Conservation (phyloP, 2,329 filamentous ascomycete species). For the Nothomitra cinnamomea region DNA sequence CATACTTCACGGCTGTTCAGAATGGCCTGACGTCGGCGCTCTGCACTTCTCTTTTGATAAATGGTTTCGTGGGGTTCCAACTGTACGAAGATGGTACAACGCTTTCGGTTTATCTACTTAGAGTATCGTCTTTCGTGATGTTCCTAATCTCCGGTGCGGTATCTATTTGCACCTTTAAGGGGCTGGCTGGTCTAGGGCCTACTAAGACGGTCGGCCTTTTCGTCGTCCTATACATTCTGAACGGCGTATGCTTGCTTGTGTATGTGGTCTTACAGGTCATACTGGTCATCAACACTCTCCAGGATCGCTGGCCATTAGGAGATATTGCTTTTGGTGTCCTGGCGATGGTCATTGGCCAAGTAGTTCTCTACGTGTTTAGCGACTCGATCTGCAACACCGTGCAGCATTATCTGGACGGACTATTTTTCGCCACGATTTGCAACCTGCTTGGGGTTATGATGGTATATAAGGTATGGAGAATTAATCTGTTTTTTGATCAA, state of each 20-base stretch:
- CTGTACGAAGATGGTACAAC: conserved; percentile 94
- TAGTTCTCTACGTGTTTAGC: conserved; percentile 82
- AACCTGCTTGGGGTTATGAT: conserved; percentile 97
- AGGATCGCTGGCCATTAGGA: conserved; percentile 89
- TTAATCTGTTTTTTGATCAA: not conserved
- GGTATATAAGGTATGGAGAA: conserved; percentile 72
- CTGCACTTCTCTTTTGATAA: conserved; percentile 80
- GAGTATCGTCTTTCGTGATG: conserved; percentile 59
- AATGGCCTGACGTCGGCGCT: conserved; percentile 71
- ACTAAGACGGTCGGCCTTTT: conserved; percentile 81
- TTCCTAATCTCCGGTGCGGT: conserved; percentile 79
- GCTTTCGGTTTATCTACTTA: conserved; percentile 82
- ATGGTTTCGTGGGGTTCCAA: conserved; percentile 96
- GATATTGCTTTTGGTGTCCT: conserved; percentile 81
- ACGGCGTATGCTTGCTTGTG: conserved; percentile 68
- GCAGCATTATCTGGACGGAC: conserved; percentile 82
- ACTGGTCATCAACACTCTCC: conserved; percentile 73
- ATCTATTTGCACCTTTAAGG: conserved; percentile 81
- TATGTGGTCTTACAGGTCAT: conserved; percentile 81
- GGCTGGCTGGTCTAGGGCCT: conserved; percentile 71
- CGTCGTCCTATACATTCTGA: conserved; percentile 79
- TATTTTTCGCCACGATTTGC: conserved; percentile 88
- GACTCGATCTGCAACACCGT: conserved; percentile 66
- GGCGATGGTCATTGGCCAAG: conserved; percentile 84
- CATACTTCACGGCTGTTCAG: conserved; percentile 83